phyloP scores from a whole-genome alignment of 2,329 filamentous ascomycete species.

The Talaromyces piceae region DNA sequence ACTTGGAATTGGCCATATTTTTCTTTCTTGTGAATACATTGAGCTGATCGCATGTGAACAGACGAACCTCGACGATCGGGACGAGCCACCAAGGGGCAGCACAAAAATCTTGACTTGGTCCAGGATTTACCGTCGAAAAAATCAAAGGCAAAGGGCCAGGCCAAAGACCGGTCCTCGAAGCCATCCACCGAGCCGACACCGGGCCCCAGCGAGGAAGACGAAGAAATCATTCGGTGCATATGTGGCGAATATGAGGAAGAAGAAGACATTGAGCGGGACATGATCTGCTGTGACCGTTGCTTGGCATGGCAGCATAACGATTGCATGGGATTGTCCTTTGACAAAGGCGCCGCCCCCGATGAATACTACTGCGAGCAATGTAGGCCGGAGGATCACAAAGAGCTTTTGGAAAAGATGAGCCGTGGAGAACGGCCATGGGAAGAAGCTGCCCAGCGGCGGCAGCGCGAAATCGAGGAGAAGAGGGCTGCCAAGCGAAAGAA shows the following conservation, averaged over 20 bases:
- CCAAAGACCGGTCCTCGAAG: slow-evolving; percentile 40
- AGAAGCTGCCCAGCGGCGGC: slow-evolving; percentile 54
- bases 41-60: slow-evolving; percentile 34
- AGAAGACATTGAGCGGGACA: slow-evolving; percentile 77
- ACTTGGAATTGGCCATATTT: neutral
- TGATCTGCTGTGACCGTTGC: slow-evolving; percentile 94
- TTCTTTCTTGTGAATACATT: slow-evolving; percentile 12
- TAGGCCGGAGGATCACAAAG: slow-evolving; percentile 72
- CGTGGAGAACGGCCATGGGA: slow-evolving; percentile 86
- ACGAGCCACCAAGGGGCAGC: slow-evolving; percentile 92
- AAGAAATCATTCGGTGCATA: slow-evolving; percentile 83
- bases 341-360: slow-evolving; percentile 65
- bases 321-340: slow-evolving; percentile 80
- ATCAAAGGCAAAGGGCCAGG: slow-evolving; percentile 40
- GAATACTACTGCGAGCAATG: slow-evolving; percentile 93
- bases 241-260: slow-evolving; percentile 83
- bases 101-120: slow-evolving; percentile 73
- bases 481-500: slow-evolving; percentile 53
- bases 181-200: slow-evolving; percentile 40
- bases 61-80: slow-evolving; percentile 89
- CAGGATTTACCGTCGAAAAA: slow-evolving; percentile 51
- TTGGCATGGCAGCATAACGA: slow-evolving; percentile 96
- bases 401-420: slow-evolving; percentile 68
- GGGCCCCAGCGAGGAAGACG: slow-evolving; percentile 40
- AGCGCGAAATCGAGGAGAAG: slow-evolving; percentile 53